Evolutionary conservation across 495 filamentous ascomycete species (phyloP).

Genomic region (Penicillium parvum): DNA sequence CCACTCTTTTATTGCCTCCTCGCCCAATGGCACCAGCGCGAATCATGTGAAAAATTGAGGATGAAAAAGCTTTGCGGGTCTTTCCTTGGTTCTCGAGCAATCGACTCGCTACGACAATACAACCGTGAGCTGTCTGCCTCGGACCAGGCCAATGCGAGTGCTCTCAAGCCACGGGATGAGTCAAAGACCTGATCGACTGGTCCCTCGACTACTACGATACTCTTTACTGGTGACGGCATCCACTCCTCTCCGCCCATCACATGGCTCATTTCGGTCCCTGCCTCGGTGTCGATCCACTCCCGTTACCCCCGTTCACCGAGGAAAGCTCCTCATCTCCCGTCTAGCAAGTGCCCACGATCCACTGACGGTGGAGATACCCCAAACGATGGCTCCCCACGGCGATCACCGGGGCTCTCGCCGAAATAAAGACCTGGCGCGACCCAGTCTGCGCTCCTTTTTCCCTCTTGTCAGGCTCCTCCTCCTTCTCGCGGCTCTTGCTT

Average conservation of each 20-base stretch:
- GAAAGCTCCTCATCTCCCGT: conserved; percentile 8
- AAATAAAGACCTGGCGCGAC: conserved; percentile 24
- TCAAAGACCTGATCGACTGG: too few species aligned
- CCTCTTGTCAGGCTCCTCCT: conserved; percentile 17
- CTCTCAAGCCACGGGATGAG: too few species aligned
- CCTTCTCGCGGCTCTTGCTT: conserved; percentile 17
- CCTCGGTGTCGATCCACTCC: conserved; percentile 25
- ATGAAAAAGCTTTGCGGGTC: too few species aligned
- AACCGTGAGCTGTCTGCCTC: too few species aligned
- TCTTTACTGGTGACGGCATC: conserved; percentile 1
- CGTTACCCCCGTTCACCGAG: not conserved
- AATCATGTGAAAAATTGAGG: too few species aligned
- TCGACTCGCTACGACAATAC: too few species aligned
- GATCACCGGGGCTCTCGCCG: conserved; percentile 15
- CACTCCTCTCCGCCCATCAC: conserved; percentile 7
- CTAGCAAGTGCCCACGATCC: conserved; percentile 5
- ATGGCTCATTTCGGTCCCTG: conserved; percentile 12
- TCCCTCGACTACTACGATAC: too few species aligned
- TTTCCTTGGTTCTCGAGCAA: too few species aligned
- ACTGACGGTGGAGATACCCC: conserved; percentile 13
- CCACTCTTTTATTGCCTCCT: too few species aligned
- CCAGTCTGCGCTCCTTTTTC: conserved; percentile 3
- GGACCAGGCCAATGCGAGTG: too few species aligned
- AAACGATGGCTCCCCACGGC: conserved; percentile 11
- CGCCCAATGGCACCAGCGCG: too few species aligned